Evolutionary conservation across 768 basidiomycete genomes (phyloP).

Genomic region (Boletus patriciae): DNA sequence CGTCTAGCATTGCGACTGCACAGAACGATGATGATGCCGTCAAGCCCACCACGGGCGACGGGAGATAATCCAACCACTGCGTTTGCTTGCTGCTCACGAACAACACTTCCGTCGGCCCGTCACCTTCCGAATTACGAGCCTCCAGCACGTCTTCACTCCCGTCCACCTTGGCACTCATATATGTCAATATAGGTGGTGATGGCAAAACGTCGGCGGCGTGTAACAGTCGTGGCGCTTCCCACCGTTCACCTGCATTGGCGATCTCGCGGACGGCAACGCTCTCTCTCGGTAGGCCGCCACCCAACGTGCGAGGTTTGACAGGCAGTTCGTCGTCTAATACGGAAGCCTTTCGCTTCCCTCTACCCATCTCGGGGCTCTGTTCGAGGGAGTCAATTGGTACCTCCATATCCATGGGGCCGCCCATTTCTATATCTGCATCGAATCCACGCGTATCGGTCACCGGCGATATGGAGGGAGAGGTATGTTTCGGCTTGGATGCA

Average conservation of each 20-base stretch:
- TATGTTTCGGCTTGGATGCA: constrained; percentile 26
- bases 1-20: constrained; percentile 79
- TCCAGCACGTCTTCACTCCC: constrained; percentile 71
- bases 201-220: constrained; percentile 32
- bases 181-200: constrained; percentile 60
- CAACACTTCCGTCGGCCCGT: constrained; percentile 64
- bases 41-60: constrained; percentile 65
- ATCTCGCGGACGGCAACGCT: constrained; percentile 58
- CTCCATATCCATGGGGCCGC: constrained; percentile 51
- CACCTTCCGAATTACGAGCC: constrained; percentile 71
- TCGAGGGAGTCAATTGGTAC: constrained; percentile 56
- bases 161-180: constrained; percentile 58
- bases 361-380: constrained; percentile 39
- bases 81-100: constrained; percentile 65
- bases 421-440: constrained; percentile 42
- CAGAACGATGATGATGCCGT: constrained; percentile 66
- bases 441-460: constrained; percentile 51
- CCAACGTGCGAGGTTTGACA: constrained; percentile 56
- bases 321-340: constrained; percentile 41
- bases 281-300: constrained; percentile 61
- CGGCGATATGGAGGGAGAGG: constrained; percentile 44
- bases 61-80: constrained; percentile 89
- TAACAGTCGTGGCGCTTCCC: constrained; percentile 22
- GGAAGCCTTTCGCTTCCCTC: constrained; percentile 55
- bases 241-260: constrained; percentile 15